These are phyloP conservation scores for Balansia obtecta DNA, from an alignment of 2,329 filamentous ascomycete species.

Conservation along the genomic window DNA sequence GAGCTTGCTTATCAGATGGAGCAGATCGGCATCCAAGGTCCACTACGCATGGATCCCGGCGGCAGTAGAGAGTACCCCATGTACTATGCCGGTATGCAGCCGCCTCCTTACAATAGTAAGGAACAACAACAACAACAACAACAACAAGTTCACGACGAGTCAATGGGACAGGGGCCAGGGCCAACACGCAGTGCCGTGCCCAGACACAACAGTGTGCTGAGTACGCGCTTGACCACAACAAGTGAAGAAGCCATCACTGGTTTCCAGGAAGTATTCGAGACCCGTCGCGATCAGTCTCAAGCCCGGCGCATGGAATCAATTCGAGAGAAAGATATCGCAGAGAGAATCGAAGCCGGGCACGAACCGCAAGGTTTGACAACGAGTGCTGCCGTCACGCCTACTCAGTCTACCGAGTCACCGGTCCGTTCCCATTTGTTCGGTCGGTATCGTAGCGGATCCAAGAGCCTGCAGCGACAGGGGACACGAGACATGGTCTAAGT, in stretches of 20 bases:
- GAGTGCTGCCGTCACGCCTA: slow-evolving; percentile 11
- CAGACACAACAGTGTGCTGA: slow-evolving; percentile 8
- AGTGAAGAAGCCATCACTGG: slow-evolving; percentile 24
- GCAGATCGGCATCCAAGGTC: slow-evolving; percentile 74
- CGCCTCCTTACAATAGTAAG: slow-evolving; percentile 21
- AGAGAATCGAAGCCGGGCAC: slow-evolving; percentile 15
- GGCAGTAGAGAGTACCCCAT: slow-evolving; percentile 57
- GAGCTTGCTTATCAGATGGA: slow-evolving; percentile 81
- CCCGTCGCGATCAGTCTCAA: slow-evolving; percentile 23
- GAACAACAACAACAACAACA: slow-evolving; percentile 16
- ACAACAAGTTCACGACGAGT: slow-evolving; percentile 10
- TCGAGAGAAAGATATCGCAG: slow-evolving; percentile 23
- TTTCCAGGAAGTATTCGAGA: slow-evolving; percentile 34
- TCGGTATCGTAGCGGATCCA: slow-evolving; percentile 18
- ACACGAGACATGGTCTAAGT: slow-evolving; percentile 2
- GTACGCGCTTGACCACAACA: slow-evolving; percentile 11
- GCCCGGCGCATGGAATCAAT: slow-evolving; percentile 26
- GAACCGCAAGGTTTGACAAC: slow-evolving; percentile 17
- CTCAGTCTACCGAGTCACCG: slow-evolving; percentile 11
- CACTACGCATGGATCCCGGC: slow-evolving; percentile 47
- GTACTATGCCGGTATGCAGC: slow-evolving; percentile 31
- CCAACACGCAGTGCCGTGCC: slow-evolving; percentile 7
- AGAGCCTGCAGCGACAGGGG: slow-evolving; percentile 10
- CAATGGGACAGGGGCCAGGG: slow-evolving; percentile 5
- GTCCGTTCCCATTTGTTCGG: slow-evolving; percentile 18